Base-by-base conservation (phyloP, 306 rosid species). In the Begonia fuchsioides region DNA sequence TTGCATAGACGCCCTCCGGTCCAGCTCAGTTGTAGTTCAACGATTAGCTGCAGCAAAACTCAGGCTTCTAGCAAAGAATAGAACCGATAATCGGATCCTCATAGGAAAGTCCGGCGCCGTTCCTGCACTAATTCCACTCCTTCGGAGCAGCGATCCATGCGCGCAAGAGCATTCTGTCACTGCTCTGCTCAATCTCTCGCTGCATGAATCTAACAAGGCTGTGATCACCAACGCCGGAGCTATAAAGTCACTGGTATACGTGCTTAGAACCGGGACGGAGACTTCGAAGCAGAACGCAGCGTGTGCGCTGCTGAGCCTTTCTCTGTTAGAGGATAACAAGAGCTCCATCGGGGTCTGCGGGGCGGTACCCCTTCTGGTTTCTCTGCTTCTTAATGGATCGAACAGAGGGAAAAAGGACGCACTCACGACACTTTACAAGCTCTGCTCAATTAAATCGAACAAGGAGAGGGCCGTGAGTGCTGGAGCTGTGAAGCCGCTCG, bases 131-230 rank as follows among this genome's bases (percentile, higher is more conserved):
- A 77, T 85, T 67, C 94, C 98, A n/a, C 68, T 92, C 6, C 96
- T 92, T 39, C 93, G 94, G 12, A 79, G 96, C 56, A 79, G 69
- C 52, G 95, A 90, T 65, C 98, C 98, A 0, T 74, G 82, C 83
- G 81, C 98, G 2, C 96, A 90, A 44, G 98, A 90, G n/a, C 94
- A 90, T 52, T 82, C 98, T 0, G 94, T 90, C 1, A 90, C 98
- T 2, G 98, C 96, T 8, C 16, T 90, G 43, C 57, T 90, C 9
- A 90, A 90, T 46, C 93, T 90, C 3, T 90, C 98, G 0, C 87
- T 85, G 3, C 81, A 79, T 35, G 96, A 85, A 17, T 79, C 71
- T 1, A 90, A 90, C 73, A 85, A 85, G 66, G 67, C 35, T 14
- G 52, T 75, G 47, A 85, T 90, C 45, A 76, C 87, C 11, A 75